Conservation (phyloP, 2,329 filamentous ascomycete genomes). For the Fulvia fulva region DNA sequence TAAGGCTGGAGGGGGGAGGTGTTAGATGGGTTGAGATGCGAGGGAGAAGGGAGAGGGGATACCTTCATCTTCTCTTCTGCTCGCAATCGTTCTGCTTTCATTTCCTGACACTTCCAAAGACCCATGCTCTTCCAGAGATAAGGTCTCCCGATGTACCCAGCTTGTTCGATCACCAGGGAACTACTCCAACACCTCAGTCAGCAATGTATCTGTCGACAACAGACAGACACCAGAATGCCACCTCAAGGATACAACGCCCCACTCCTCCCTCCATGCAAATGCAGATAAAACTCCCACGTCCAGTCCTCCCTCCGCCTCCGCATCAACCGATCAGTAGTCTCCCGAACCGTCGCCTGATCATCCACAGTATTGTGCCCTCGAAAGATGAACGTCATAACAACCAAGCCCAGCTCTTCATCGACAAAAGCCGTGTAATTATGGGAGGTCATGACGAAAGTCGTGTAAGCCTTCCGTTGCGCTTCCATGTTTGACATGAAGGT, state of each 20-base stretch:
- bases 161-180: too few relatives aligned
- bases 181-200: too few relatives aligned
- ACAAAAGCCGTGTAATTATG: background rate
- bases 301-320: background rate
- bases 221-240: too few relatives aligned
- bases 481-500: background rate
- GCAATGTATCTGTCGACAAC: too few relatives aligned
- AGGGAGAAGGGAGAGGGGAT: too few relatives aligned
- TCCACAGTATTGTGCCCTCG: background rate
- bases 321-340: background rate
- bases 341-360: background rate
- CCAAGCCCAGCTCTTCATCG: background rate
- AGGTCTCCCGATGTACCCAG: too few relatives aligned
- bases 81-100: too few relatives aligned
- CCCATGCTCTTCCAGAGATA: too few relatives aligned
- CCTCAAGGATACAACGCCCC: background rate
- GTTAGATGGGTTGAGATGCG: background rate
- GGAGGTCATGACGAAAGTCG: background rate
- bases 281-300: background rate
- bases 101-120: too few relatives aligned
- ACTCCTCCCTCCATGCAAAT: background rate
- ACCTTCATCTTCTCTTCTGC: too few relatives aligned
- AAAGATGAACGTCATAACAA: background rate
- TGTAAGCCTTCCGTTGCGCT: background rate
- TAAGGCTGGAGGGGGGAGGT: background rate